Percentiles rank a stretch among this genome's conserved stretches.
Conservation (phyloP, 1,284 basidiomycete genomes). For the Athelia psychrophila region DNA sequence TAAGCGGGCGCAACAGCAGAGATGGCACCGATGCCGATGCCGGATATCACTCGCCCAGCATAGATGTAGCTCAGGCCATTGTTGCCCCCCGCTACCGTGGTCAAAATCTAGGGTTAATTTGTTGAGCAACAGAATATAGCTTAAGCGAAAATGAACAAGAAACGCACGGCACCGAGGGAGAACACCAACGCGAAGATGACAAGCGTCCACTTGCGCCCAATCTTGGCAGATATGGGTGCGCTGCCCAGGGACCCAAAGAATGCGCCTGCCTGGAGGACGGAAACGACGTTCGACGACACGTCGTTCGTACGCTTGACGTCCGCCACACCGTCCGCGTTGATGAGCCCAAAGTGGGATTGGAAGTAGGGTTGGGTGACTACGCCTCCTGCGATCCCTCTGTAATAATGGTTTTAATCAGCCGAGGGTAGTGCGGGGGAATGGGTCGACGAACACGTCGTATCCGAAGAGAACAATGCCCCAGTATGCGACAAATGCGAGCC, state of each 20-base stretch:
- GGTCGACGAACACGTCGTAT: slow-evolving; percentile 61
- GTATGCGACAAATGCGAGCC: slow-evolving; percentile 71
- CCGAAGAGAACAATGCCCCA: slow-evolving; percentile 81
- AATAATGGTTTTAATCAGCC: no score
- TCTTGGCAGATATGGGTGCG: slow-evolving; percentile 50
- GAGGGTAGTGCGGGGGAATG: no score
- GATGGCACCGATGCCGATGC: slow-evolving; percentile 68
- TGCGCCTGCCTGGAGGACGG: slow-evolving; percentile 76
- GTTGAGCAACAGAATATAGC: slow-evolving; percentile 1
- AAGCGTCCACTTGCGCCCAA: slow-evolving; percentile 58
- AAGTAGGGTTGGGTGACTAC: slow-evolving; percentile 68
- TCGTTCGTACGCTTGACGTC: slow-evolving; percentile 35
- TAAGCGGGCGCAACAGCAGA: slow-evolving; percentile 70
- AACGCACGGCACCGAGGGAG: slow-evolving; percentile 58
- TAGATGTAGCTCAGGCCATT: slow-evolving; percentile 67
- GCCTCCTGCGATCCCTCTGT: slow-evolving; percentile 57
- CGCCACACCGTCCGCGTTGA: slow-evolving; percentile 34
- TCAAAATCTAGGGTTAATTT: slow-evolving; percentile 36
- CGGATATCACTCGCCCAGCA: slow-evolving; percentile 67
- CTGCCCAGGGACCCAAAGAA: slow-evolving; percentile 77
- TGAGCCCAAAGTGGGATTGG: slow-evolving; percentile 57
- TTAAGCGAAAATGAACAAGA: slow-evolving; percentile 17
- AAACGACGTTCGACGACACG: slow-evolving; percentile 66
- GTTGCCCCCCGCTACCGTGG: slow-evolving; percentile 57
- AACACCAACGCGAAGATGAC: slow-evolving; percentile 62